phyloP scores from a whole-genome alignment of 768 basidiomycete species.

The Lactarius sp. region DNA sequence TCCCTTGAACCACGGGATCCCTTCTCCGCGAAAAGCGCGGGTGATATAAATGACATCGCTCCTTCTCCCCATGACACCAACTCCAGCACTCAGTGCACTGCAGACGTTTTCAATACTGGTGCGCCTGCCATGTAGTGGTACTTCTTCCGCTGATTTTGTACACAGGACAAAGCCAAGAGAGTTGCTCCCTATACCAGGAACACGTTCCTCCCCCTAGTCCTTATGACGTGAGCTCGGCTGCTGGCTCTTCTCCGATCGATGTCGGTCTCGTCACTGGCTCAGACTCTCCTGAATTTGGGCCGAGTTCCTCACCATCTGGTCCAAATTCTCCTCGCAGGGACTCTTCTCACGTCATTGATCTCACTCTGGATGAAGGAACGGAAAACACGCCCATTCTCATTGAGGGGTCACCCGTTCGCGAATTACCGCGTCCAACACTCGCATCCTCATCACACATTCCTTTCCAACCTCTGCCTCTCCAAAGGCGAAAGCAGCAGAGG shows the following conservation, averaged over 20 bases:
- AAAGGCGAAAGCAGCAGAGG: constrained; percentile 5
- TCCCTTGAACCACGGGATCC: background rate
- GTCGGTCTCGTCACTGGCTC: background rate
- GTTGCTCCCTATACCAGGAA: background rate
- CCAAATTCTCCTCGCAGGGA: background rate
- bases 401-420: constrained; percentile 16
- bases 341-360: constrained; percentile 17
- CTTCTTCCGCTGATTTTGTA: background rate
- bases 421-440: background rate
- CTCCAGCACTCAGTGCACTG: background rate
- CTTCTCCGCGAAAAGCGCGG: background rate
- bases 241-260: background rate
- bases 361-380: constrained; percentile 19
- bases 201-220: background rate
- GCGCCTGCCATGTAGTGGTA: background rate
- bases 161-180: constrained; percentile 6
- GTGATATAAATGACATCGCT: background rate
- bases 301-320: background rate
- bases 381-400: constrained; percentile 16
- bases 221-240: background rate
- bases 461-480: background rate
- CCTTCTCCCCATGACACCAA: background rate
- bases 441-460: background rate
- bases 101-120: constrained; percentile 7
- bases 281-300: background rate